Evolutionary conservation across 495 filamentous ascomycete genomes (phyloP).

Genomic region (Penicillium mononematosum): DNA sequence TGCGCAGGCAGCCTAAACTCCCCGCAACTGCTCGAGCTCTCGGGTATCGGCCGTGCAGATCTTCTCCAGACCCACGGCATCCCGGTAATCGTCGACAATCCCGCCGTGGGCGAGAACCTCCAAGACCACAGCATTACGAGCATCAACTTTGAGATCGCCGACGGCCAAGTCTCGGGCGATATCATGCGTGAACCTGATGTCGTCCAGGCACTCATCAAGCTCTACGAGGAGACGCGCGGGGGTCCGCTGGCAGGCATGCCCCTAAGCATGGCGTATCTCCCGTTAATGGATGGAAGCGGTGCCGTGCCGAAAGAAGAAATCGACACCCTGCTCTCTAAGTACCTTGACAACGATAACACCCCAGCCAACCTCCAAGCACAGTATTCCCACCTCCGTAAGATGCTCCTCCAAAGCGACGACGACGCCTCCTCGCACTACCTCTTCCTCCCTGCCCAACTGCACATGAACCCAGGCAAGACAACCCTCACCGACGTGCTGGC

Average conservation of each 20-base stretch:
- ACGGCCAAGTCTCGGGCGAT: slow-evolving; percentile 42
- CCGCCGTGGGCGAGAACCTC: slow-evolving; percentile 45
- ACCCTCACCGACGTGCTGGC: slow-evolving; percentile 31
- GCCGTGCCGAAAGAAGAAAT: slow-evolving; percentile 25
- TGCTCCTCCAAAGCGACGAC: slow-evolving; percentile 26
- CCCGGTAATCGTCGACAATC: slow-evolving; percentile 35
- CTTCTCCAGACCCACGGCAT: slow-evolving; percentile 33
- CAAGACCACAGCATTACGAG: slow-evolving; percentile 38
- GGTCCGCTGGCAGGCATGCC: slow-evolving; percentile 41
- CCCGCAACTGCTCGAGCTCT: slow-evolving; percentile 57
- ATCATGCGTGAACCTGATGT: slow-evolving; percentile 41
- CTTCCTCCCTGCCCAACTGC: slow-evolving; percentile 36
- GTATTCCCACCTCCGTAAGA: slow-evolving; percentile 30
- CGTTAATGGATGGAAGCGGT: slow-evolving; percentile 39
- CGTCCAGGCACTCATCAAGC: slow-evolving; percentile 33
- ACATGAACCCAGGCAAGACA: slow-evolving; percentile 31
- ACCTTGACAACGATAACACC: slow-evolving; percentile 19
- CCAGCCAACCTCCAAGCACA: slow-evolving; percentile 19
- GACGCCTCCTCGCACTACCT: slow-evolving; percentile 40
- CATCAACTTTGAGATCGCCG: slow-evolving; percentile 42
- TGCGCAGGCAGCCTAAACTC: slow-evolving; percentile 55
- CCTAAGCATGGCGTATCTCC: slow-evolving; percentile 44
- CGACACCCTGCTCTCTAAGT: slow-evolving; percentile 25
- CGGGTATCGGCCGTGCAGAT: slow-evolving; percentile 49
- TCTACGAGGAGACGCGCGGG: slow-evolving; percentile 33